Percentiles rank a stretch among this genome's conserved stretches.
These are phyloP conservation scores for Simplicillium aogashimaense DNA, from an alignment of 2,329 filamentous ascomycete species.

Conservation along the genomic window DNA sequence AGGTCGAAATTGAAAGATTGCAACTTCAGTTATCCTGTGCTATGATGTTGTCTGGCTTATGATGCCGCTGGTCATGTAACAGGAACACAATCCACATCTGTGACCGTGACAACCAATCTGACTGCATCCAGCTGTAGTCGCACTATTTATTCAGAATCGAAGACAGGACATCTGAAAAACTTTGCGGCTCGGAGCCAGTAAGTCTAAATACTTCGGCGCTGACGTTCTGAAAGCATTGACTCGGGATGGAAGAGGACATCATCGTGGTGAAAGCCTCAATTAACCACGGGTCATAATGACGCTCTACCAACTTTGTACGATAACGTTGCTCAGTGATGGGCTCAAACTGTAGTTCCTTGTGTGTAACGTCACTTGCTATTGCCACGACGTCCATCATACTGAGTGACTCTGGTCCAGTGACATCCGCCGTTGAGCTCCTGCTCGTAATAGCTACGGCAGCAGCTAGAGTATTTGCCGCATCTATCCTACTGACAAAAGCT, in stretches of 20 bases:
- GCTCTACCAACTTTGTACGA: not conserved
- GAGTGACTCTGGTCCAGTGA: not conserved
- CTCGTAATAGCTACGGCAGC: not conserved
- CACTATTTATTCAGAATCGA: too few species aligned
- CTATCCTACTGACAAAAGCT: slow-evolving; percentile 1
- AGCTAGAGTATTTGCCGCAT: not conserved
- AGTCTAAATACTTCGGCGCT: too few species aligned
- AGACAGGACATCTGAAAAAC: too few species aligned
- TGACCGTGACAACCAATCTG: too few species aligned
- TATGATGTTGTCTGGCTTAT: too few species aligned
- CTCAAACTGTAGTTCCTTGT: not conserved
- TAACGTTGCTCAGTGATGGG: not conserved
- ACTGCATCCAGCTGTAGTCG: too few species aligned
- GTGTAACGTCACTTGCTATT: not conserved
- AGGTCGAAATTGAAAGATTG: too few species aligned
- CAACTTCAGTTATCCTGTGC: too few species aligned
- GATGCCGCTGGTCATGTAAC: too few species aligned
- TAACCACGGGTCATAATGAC: not conserved
- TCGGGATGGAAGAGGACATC: not conserved
- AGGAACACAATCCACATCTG: too few species aligned
- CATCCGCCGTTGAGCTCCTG: not conserved
- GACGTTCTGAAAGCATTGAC: too few species aligned
- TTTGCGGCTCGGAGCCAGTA: too few species aligned
- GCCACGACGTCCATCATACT: not conserved
- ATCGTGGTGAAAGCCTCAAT: not conserved